Conservation (phyloP, 2,329 filamentous ascomycete species). For the Fusarium dlaminii region DNA sequence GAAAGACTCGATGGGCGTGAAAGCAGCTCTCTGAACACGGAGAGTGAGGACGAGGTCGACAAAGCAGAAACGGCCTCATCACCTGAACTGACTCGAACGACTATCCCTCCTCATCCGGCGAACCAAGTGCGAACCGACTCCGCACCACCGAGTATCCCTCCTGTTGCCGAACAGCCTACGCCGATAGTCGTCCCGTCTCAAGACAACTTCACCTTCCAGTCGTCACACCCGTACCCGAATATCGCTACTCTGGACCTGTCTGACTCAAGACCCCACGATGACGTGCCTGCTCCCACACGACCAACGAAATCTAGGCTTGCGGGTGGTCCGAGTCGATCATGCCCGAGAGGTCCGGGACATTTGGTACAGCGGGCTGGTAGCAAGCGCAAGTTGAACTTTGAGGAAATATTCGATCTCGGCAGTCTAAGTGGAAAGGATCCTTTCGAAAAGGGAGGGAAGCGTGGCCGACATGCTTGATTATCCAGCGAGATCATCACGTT, state of each 20-base stretch:
- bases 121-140: constrained; percentile 42
- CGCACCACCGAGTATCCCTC: constrained; percentile 39
- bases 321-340: constrained; percentile 36
- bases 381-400: constrained; percentile 78
- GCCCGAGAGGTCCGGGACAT: constrained; percentile 48
- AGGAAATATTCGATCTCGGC: constrained; percentile 76
- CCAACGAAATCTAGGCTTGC: constrained; percentile 45
- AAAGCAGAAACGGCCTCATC: constrained; percentile 69
- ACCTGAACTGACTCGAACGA: constrained; percentile 64
- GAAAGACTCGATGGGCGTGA: constrained; percentile 75
- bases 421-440: constrained; percentile 71
- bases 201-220: constrained; percentile 76
- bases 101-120: constrained; percentile 50
- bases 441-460: constrained; percentile 60
- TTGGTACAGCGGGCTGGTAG: constrained; percentile 73
- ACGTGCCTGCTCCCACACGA: constrained; percentile 41
- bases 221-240: constrained; percentile 68
- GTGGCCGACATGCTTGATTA: constrained; percentile 57
- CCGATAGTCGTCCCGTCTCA: constrained; percentile 63
- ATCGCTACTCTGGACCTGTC: constrained; percentile 70
- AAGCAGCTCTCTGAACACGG: constrained; percentile 61
- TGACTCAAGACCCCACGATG: constrained; percentile 58
- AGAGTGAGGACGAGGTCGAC: constrained; percentile 76
- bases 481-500: background rate
- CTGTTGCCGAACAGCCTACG: constrained; percentile 44